These are phyloP conservation scores for Coelastrella sp. DNA, from an alignment of 139 green algal genomes.

Conservation along the genomic window DNA sequence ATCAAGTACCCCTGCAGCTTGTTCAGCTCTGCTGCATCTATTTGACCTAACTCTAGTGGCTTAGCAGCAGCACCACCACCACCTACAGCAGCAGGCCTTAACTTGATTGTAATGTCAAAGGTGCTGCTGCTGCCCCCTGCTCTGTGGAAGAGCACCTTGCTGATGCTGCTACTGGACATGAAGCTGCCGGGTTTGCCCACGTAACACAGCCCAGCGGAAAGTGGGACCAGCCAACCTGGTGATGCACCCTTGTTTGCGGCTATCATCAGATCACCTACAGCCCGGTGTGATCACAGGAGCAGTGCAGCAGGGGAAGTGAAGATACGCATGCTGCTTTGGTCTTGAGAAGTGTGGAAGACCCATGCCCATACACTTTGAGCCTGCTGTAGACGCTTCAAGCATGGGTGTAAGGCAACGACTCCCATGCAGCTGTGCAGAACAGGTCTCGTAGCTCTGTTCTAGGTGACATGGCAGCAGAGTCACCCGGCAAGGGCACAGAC, in stretches of 20 bases:
- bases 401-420: too few species aligned
- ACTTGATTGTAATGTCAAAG: slow-evolving; percentile 33
- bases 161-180: slow-evolving; percentile 20
- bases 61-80: slow-evolving; percentile 22
- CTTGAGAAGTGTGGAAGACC: too few species aligned
- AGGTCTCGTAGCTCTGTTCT: not conserved
- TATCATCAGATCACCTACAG: slow-evolving; percentile 33
- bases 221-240: slow-evolving; percentile 30
- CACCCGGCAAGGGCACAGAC: too few species aligned
- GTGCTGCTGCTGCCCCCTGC: slow-evolving; percentile 17
- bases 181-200: slow-evolving; percentile 39
- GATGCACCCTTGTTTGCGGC: slow-evolving; percentile 23
- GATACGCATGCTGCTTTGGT: too few species aligned
- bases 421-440: not conserved
- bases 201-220: slow-evolving; percentile 35
- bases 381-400: too few species aligned
- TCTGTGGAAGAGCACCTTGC: slow-evolving; percentile 15
- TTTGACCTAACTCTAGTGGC: slow-evolving; percentile 36
- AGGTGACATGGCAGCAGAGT: not conserved
- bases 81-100: not conserved
- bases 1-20: slow-evolving; percentile 21
- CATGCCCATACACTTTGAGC: too few species aligned
- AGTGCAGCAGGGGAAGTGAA: not conserved
- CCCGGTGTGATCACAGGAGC: not conserved
- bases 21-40: slow-evolving; percentile 31